A percentile compares a stretch with the other conserved stretches of the same genome.
Conservation (phyloP, 2,329 filamentous ascomycete species). For the Botryotinia calthae region DNA sequence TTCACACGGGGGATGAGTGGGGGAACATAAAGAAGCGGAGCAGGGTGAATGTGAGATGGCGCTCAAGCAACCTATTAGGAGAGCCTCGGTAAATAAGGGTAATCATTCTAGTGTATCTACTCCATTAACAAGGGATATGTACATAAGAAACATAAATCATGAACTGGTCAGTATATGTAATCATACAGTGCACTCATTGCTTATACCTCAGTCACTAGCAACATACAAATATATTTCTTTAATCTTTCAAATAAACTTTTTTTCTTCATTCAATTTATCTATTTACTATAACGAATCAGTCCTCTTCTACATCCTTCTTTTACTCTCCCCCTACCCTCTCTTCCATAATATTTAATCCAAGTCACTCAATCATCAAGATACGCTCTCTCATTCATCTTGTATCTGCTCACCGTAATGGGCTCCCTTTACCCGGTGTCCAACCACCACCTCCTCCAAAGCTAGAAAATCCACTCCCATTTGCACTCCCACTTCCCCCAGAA, state of each 20-base stretch:
- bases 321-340: neutral
- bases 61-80: too few species aligned
- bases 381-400: neutral
- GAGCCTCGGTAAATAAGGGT: too few species aligned
- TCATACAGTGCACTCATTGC: too few species aligned
- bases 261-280: neutral
- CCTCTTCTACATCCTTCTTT: slow-evolving; percentile 1
- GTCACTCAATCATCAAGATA: neutral
- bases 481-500: slow-evolving; percentile 6
- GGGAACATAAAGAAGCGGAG: neutral
- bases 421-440: slow-evolving; percentile 16
- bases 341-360: neutral
- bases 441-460: slow-evolving; percentile 15
- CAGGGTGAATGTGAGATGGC: neutral
- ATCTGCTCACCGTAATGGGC: slow-evolving; percentile 8
- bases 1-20: neutral
- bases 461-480: slow-evolving; percentile 7
- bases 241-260: neutral
- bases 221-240: neutral
- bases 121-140: too few species aligned
- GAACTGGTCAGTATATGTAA: too few species aligned
- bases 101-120: too few species aligned
- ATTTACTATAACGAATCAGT: neutral
- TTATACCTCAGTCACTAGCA: neutral
- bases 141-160: too few species aligned